Evolutionary conservation across 768 basidiomycete genomes (phyloP).

Genomic region (Nidularia sp.): DNA sequence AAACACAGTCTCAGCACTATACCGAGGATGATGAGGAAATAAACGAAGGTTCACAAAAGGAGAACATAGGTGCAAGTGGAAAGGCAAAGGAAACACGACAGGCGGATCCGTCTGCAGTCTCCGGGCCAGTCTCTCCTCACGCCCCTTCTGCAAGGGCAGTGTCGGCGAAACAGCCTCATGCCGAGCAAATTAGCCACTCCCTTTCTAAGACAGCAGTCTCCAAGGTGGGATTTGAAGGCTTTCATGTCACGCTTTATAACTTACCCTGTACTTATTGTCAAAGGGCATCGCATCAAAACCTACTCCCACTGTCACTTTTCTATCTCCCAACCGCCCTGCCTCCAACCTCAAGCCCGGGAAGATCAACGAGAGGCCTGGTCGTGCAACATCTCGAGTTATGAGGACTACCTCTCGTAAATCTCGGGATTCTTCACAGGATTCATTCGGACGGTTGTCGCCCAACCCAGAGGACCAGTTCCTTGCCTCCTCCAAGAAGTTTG

Average conservation of each 20-base stretch:
- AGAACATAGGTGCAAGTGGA: conserved; percentile 30
- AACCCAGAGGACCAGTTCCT: conserved; percentile 44
- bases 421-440: conserved; percentile 47
- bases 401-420: conserved; percentile 1
- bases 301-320: neutral
- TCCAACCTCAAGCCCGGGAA: no score
- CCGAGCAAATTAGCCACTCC: conserved; percentile 16
- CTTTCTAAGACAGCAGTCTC: conserved; percentile 10
- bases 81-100: conserved; percentile 3
- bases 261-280: neutral
- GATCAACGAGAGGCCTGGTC: no score
- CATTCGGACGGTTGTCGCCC: conserved; percentile 52
- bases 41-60: conserved; percentile 48
- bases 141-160: conserved; percentile 13
- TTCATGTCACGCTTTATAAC: neutral
- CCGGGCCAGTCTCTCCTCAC: conserved; percentile 17
- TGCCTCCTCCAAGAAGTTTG: conserved; percentile 43
- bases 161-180: conserved; percentile 18
- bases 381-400: neutral
- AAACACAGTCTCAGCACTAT: conserved; percentile 44
- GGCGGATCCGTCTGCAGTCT: conserved; percentile 12
- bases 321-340: no score
- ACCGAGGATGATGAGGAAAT: conserved; percentile 23
- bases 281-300: neutral
- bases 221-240: conserved; percentile 19